These are phyloP conservation scores for Ganoderma multipileum DNA, from an alignment of 1,284 basidiomycete genomes.

Conservation along the genomic window DNA sequence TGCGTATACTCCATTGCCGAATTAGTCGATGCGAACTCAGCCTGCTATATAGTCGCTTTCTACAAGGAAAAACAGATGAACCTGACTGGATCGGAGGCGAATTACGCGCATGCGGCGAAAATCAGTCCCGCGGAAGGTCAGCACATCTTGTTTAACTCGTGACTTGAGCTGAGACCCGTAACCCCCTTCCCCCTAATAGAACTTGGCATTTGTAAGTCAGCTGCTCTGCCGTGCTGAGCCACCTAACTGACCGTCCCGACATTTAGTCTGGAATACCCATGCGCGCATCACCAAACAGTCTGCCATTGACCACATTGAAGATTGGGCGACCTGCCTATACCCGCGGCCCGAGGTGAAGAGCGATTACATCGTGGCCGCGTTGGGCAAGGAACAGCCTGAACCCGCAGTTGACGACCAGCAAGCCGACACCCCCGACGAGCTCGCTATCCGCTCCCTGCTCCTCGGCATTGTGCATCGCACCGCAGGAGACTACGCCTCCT, in stretches of 20 bases:
- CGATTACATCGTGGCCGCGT: conserved; percentile 36
- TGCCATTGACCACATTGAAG: conserved; percentile 62
- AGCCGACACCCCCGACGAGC: conserved; percentile 72
- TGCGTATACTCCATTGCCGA: conserved; percentile 34
- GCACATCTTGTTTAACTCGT: conserved; percentile 25
- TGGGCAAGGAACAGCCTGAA: conserved; percentile 17
- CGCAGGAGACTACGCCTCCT: conserved; percentile 49
- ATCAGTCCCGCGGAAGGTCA: conserved; percentile 75
- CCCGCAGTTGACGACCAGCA: conserved; percentile 40
- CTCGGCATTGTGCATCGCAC: conserved; percentile 73
- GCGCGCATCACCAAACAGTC: conserved; percentile 57
- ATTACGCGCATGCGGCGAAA: conserved; percentile 60
- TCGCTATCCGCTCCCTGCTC: conserved; percentile 70
- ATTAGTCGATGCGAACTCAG: neutral
- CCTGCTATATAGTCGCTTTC: conserved; percentile 63
- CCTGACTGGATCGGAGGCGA: conserved; percentile 55
- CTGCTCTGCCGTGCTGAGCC: conserved; percentile 4
- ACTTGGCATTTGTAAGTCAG: conserved; percentile 62
- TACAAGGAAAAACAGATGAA: conserved; percentile 71
- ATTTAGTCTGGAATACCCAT: conserved; percentile 77
- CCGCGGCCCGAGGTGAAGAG: conserved; percentile 49
- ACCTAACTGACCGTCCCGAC: conserved; percentile 5
- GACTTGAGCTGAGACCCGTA: neutral
- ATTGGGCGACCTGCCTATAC: conserved; percentile 51
- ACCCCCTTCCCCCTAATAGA: conserved; percentile 53